phyloP scores from a whole-genome alignment of 2,329 filamentous ascomycete species.

The Colletotrichum spinosum region DNA sequence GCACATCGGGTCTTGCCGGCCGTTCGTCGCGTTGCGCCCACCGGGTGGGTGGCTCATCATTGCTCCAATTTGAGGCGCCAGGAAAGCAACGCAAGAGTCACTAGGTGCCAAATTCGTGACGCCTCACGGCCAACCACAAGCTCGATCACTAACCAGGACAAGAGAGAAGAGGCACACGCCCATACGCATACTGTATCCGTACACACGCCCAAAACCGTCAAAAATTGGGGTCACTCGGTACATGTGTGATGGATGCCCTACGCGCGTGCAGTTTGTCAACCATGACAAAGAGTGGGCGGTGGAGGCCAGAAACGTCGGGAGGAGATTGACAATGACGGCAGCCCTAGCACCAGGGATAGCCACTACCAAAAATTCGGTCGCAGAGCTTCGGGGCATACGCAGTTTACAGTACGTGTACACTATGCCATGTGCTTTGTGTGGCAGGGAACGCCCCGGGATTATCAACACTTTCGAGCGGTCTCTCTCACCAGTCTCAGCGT shows the following conservation, averaged over 20 bases:
- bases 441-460: slow-evolving; percentile 18
- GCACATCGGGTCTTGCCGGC: not conserved
- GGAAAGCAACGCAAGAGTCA: not conserved
- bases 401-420: too few relatives aligned
- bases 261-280: slow-evolving; percentile 8
- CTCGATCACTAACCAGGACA: not conserved
- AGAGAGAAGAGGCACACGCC: not conserved
- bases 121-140: not conserved
- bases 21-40: slow-evolving; percentile 12
- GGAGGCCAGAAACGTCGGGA: not conserved
- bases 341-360: slow-evolving; percentile 1
- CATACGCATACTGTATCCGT: too few relatives aligned
- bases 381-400: slow-evolving; percentile 3
- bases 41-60: too few relatives aligned
- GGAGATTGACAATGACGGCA: slow-evolving; percentile 1
- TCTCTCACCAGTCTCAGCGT: slow-evolving; percentile 7
- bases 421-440: not conserved
- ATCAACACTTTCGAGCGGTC: slow-evolving; percentile 4
- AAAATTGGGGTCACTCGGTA: too few relatives aligned
- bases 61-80: not conserved
- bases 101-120: not conserved
- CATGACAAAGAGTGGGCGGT: slow-evolving; percentile 3
- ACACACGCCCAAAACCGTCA: too few relatives aligned
- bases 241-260: not conserved
- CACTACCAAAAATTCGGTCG: not conserved